Base-by-base conservation (phyloP, 805 yeast species). In the Ogataea pini region DNA sequence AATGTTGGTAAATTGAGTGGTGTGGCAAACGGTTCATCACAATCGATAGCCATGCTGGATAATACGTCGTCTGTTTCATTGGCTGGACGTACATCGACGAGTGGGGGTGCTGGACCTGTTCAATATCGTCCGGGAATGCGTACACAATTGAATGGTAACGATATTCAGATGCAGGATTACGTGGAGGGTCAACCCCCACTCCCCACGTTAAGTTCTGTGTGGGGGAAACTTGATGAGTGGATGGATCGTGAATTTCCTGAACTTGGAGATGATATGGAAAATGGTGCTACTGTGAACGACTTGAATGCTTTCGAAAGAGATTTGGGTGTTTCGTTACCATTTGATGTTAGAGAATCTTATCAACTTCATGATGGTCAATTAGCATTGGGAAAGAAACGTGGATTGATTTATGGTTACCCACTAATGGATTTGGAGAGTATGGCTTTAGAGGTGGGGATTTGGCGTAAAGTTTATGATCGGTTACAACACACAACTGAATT, bases 351-450 rank as follows among this genome's bases (percentile, higher is more conserved):
- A 45, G 96, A 90, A 36, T 86, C 92, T 38, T 79, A 79, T 61
- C 78, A 82, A 59, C 69, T 86, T 34, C 96, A 94, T 56, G 98
- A 94, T 62, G 99, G 99, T 44, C 99, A 94, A 70, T 86, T 85
- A 49, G 77, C 77, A 33, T 75, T 86, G 51, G 95, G 90, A 36
- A 79, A 82, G 48, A 82, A 88, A 51, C 77, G 79, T 25, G 94
- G 99, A 8, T 69, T 94, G 47, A 64, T 94, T 32, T 92, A 83
- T 64, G 96, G 97, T 3, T 72, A 88, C 56, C 82, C 85, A 46
- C 73, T 94, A 50, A 75, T 94, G 79, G 85, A 88, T 18, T 68
- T 92, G 36, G 96, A 91, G 62, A 85, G 84, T 56, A 78, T 91
- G 44, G 85, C 85, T 28, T 85, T 83, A 37, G 89, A 87, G 79